Percentiles rank a stretch among this genome's conserved stretches.
Conservation (phyloP, 495 filamentous ascomycete genomes). For the Lasiosphaeria miniovina region DNA sequence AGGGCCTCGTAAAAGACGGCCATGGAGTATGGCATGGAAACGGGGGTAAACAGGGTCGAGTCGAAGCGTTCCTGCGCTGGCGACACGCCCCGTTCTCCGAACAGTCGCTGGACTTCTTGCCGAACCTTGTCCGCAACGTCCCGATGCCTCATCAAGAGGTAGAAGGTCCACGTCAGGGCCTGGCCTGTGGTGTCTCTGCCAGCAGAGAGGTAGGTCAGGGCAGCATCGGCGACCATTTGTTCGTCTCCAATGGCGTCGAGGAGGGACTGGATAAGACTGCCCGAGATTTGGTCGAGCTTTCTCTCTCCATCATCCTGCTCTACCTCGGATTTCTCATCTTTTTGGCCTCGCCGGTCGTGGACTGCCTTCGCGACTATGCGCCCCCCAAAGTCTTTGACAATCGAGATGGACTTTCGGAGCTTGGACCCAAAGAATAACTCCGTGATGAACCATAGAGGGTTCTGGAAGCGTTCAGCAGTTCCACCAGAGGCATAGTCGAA, state of each 20-base stretch:
- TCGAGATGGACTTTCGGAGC: constrained; percentile 44
- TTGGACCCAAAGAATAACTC: constrained; percentile 47
- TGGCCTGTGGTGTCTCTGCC: constrained; percentile 61
- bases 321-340: not conserved
- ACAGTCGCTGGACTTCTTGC: constrained; percentile 35
- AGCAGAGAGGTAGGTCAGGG: constrained; percentile 59
- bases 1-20: constrained; percentile 57
- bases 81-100: constrained; percentile 13
- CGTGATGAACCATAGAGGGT: constrained; percentile 56
- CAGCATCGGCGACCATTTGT: constrained; percentile 53
- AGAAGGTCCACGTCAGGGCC: constrained; percentile 58
- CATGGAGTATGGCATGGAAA: constrained; percentile 49
- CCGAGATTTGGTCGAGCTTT: constrained; percentile 44
- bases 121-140: constrained; percentile 36
- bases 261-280: constrained; percentile 55
- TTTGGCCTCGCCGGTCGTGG: constrained; percentile 22
- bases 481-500: constrained; percentile 58
- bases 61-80: constrained; percentile 20
- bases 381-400: constrained; percentile 49
- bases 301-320: constrained; percentile 12
- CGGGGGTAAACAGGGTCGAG: constrained; percentile 39
- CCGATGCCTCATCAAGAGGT: constrained; percentile 51
- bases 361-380: constrained; percentile 51
- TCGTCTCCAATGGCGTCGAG: constrained; percentile 51
- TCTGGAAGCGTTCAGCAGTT: constrained; percentile 60